A percentile compares a stretch with the other conserved stretches of the same genome.
These are phyloP conservation scores for Pseudogymnoascus sp. DNA, from an alignment of 2,329 filamentous ascomycete species.

Conservation along the genomic window DNA sequence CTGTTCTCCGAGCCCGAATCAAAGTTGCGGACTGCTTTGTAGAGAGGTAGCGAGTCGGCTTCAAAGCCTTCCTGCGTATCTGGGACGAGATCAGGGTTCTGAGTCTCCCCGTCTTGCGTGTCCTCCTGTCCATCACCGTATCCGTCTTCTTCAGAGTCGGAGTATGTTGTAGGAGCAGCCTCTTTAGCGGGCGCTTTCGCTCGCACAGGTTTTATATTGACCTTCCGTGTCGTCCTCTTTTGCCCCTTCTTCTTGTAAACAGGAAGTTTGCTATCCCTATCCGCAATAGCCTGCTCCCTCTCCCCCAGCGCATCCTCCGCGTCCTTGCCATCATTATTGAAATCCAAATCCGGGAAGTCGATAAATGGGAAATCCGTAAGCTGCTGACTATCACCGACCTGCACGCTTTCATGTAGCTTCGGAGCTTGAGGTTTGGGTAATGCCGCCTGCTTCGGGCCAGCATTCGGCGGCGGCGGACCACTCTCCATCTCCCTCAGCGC, in stretches of 20 bases:
- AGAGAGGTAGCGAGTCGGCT: neutral
- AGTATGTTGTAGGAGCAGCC: slow-evolving; percentile 25
- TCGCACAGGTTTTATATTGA: slow-evolving; percentile 53
- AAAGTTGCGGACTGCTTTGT: slow-evolving; percentile 25
- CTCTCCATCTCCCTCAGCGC: slow-evolving; percentile 63
- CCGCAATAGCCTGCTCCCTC: slow-evolving; percentile 30
- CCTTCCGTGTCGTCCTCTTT: slow-evolving; percentile 66
- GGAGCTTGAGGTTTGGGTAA: neutral
- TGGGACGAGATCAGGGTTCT: slow-evolving; percentile 16
- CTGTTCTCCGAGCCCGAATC: slow-evolving; percentile 22
- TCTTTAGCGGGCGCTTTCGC: slow-evolving; percentile 38
- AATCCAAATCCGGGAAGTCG: slow-evolving; percentile 30
- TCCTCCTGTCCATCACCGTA: slow-evolving; percentile 35
- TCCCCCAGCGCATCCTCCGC: slow-evolving; percentile 46
- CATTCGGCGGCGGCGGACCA: slow-evolving; percentile 19
- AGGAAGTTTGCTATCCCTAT: slow-evolving; percentile 49
- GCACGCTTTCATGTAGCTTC: slow-evolving; percentile 29
- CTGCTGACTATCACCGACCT: slow-evolving; percentile 38
- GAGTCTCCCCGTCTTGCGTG: slow-evolving; percentile 28
- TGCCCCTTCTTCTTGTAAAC: slow-evolving; percentile 77
- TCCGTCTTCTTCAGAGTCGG: slow-evolving; percentile 27
- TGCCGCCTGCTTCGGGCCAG: slow-evolving; percentile 19
- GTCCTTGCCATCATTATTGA: slow-evolving; percentile 30
- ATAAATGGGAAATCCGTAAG: slow-evolving; percentile 54
- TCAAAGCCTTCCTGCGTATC: slow-evolving; percentile 15